Evolutionary conservation across 2,329 filamentous ascomycete genomes (phyloP).

Genomic region (Rhexocercosporidium sp.): DNA sequence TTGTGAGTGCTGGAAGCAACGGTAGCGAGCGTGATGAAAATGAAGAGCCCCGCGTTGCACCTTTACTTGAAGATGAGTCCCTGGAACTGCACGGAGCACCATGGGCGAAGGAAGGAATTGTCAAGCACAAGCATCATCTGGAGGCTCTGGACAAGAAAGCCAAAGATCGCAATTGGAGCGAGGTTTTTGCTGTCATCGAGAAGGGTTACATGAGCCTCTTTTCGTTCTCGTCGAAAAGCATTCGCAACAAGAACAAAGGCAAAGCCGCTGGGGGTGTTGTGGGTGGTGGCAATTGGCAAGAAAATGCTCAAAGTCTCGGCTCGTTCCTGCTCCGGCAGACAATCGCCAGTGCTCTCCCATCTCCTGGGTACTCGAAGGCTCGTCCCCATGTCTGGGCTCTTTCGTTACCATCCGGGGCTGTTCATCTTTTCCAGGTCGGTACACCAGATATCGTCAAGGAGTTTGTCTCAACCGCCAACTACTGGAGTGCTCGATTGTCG

Average conservation of each 20-base stretch:
- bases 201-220: constrained; percentile 94
- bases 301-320: constrained; percentile 89
- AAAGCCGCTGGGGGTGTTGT: constrained; percentile 67
- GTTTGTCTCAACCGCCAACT: constrained; percentile 93
- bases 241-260: constrained; percentile 68
- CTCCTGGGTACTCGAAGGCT: constrained; percentile 89
- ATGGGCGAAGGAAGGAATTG: constrained; percentile 95
- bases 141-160: constrained; percentile 90
- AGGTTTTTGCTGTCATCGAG: constrained; percentile 95
- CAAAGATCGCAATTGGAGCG: constrained; percentile 92
- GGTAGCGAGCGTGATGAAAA: constrained; percentile 47
- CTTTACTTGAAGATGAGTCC: constrained; percentile 88
- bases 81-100: constrained; percentile 92
- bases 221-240: constrained; percentile 84
- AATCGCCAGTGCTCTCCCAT: constrained; percentile 85
- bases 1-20: constrained; percentile 51
- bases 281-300: constrained; percentile 97
- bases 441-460: constrained; percentile 94
- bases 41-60: constrained; percentile 52
- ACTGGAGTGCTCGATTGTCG: constrained; percentile 94
- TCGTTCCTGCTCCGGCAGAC: constrained; percentile 89
- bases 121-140: constrained; percentile 96
- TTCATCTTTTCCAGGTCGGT: constrained; percentile 97
- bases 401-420: constrained; percentile 87
- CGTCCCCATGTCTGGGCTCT: constrained; percentile 94